Evolutionary conservation across 2,329 filamentous ascomycete genomes (phyloP), one percentile per base, ranked within the genome.

Genomic region (Ophiostoma novo-ulmi): DNA sequence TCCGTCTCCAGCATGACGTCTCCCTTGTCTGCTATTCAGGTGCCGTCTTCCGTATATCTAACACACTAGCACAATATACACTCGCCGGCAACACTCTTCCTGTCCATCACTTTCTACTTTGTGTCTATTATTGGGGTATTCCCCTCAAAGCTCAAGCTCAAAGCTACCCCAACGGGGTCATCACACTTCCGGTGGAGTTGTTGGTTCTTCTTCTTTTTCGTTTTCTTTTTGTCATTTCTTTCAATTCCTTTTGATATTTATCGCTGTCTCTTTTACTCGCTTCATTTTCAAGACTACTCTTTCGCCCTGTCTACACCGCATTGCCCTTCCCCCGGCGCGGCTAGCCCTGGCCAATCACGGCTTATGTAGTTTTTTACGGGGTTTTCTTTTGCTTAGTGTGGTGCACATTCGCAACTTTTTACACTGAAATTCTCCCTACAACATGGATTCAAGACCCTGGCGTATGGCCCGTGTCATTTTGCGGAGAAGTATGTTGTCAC

Each of bases 331-430:
- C 58, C 58, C 58, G 58, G 58, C 13, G 58, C 58, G 58, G 58
- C 58, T 63, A 63, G 58, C 58, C 26, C 58, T n/a, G 14, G 26
- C 26, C 58, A 63, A 63, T 63, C 58, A 63, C 58, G 58, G 58
- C 58, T 36, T 22, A 11, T 58, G 52, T 20, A 26, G 52, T 26
- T 17, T 26, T 58, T 17, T 58, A 5, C 20, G 5, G 22, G 13
- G 2, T 11, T 31, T 44, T 17, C 14, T 44, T 44, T 44, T 44
- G 14, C 39, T 17, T 11, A 2, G 39, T 44, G 11, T 44, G 39
- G 39, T 44, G 10, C 39, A 13, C 7, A 44, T 44, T 31, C 3
- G 31, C 31, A 31, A 31, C 17, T 48, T 48, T 8, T 48, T 48
- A 48, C 44, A 48, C 44, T 20, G 17, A n/a, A n/a, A 48, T 20